Evolutionary conservation across 805 yeast genomes (phyloP).

Genomic region (Candida schatavii): DNA sequence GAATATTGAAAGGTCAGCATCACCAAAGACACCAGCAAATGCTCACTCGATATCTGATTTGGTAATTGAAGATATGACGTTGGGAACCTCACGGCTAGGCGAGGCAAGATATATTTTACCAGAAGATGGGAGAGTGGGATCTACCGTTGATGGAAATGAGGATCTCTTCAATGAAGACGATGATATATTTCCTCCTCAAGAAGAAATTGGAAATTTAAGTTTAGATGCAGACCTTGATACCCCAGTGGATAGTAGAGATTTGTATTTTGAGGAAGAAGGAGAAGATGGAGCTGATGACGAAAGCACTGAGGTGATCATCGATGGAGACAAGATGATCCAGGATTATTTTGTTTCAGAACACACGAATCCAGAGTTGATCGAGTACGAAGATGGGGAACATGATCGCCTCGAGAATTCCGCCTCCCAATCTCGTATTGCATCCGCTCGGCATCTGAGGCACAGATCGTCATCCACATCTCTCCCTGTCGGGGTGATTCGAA

Average conservation of each 20-base stretch:
- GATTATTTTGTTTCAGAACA: not conserved
- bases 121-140: not conserved
- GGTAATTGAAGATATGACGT: conserved; percentile 1
- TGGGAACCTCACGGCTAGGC: conserved; percentile 1
- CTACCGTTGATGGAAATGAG: not conserved
- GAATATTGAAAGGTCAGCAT: not conserved
- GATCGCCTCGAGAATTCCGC: not conserved
- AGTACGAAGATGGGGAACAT: not conserved
- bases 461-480: not conserved
- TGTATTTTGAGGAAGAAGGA: no score
- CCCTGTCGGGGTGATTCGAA: not conserved
- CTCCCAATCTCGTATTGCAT: not conserved
- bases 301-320: not conserved
- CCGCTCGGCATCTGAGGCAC: not conserved
- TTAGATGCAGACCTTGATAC: no score
- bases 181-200: not conserved
- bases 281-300: not conserved
- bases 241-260: no score
- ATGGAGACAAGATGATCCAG: not conserved
- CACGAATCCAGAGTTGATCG: not conserved
- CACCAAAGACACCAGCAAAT: conserved; percentile 3
- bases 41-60: conserved; percentile 1
- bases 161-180: not conserved
- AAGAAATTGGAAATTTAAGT: not conserved
- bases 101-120: not conserved